Percentiles rank a stretch among this genome's conserved stretches.
These are phyloP conservation scores for Lavandula angustifolia DNA, from an alignment of 257 asterid species.

Conservation along the genomic window DNA sequence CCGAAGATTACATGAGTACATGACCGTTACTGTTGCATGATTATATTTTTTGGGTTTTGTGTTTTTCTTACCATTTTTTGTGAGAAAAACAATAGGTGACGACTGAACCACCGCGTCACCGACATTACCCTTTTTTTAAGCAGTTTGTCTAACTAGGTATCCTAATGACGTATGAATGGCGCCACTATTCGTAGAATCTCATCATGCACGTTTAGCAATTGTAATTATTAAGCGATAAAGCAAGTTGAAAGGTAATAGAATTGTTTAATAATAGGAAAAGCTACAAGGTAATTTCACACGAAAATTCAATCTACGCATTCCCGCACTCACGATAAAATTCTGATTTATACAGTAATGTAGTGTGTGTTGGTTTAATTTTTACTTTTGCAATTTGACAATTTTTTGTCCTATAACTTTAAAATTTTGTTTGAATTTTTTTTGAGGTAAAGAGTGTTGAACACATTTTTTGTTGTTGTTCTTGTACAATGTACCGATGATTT, in stretches of 20 bases:
- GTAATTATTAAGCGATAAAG: constrained; percentile 25
- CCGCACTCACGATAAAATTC: not conserved
- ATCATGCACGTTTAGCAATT: constrained; percentile 24
- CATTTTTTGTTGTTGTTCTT: too few species aligned
- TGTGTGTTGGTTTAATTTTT: too few species aligned
- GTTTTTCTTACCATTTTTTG: too few species aligned
- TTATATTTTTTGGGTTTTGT: too few species aligned
- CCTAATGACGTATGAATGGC: constrained; percentile 2
- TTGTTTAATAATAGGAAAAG: constrained; percentile 18
- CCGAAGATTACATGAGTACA: too few species aligned
- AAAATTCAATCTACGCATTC: constrained; percentile 4
- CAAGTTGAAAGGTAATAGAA: constrained; percentile 9
- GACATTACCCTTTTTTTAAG: constrained; percentile 1
- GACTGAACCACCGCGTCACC: constrained; percentile 19
- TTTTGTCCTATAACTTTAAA: too few species aligned
- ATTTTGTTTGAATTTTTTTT: too few species aligned
- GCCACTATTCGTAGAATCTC: constrained; percentile 24
- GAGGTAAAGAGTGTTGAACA: too few species aligned
- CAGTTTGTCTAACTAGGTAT: constrained; percentile 11
- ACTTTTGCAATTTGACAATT: too few species aligned
- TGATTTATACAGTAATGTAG: not conserved
- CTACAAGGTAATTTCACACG: constrained; percentile 20
- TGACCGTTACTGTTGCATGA: too few species aligned
- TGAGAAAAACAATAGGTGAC: not conserved
- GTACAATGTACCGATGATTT: too few species aligned